phyloP scores from a whole-genome alignment of 257 asterid species.

The Fraxinus cuspidata region DNA sequence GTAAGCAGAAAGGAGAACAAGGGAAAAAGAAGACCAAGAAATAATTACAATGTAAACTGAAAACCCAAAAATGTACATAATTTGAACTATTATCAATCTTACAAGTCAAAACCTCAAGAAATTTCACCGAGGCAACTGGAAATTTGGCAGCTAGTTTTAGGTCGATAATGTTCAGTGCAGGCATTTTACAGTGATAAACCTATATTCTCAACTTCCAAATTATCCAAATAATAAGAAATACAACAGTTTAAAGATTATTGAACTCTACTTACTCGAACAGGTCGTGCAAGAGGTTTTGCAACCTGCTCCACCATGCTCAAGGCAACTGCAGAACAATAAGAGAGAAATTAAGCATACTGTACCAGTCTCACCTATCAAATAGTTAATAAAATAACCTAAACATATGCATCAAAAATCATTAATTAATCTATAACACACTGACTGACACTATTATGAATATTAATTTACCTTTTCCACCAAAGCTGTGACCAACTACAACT shows the following conservation, averaged over 20 bases:
- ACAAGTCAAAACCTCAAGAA: not conserved
- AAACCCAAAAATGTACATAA: not conserved
- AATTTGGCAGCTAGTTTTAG: conserved; percentile 13
- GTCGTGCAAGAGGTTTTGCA: conserved; percentile 95
- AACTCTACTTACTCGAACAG: conserved; percentile 77
- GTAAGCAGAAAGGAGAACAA: conserved; percentile 7
- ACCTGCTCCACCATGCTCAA: conserved; percentile 98
- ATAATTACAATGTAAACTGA: not conserved
- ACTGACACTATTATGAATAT: conserved; percentile 8
- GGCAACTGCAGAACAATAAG: conserved; percentile 61
- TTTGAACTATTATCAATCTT: conserved; percentile 4
- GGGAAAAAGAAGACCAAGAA: conserved; percentile 8
- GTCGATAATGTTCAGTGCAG: conserved; percentile 10
- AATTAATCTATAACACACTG: not conserved
- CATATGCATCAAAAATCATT: conserved; percentile 9
- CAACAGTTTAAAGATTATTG: not conserved
- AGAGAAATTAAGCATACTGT: conserved; percentile 17
- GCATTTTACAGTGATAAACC: not conserved
- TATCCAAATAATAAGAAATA: not conserved
- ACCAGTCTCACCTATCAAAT: not conserved
- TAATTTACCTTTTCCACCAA: conserved; percentile 94
- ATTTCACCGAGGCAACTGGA: conserved; percentile 1
- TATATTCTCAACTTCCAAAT: conserved; percentile 9
- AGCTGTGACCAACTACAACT: conserved; percentile 95
- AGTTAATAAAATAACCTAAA: not conserved